phyloP scores from a whole-genome alignment of 306 rosid species.

The Vicia sativa region DNA sequence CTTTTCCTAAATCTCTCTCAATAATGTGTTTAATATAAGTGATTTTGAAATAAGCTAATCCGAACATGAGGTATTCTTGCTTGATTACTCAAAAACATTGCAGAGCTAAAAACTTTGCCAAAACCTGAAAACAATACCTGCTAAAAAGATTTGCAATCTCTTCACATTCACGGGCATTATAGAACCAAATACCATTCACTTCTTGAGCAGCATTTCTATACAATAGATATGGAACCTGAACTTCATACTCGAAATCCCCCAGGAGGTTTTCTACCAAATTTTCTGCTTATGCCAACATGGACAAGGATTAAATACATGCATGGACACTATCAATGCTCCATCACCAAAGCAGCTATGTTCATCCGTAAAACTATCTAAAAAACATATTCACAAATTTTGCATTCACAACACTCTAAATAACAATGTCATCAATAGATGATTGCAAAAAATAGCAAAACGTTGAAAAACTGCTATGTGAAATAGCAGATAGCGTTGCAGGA shows the following conservation, averaged over 20 bases:
- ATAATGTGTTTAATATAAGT: not conserved
- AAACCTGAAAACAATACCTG: conserved; percentile 49
- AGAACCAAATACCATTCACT: conserved; percentile 74
- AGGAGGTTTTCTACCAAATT: conserved; percentile 70
- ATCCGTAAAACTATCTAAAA: conserved; percentile 18
- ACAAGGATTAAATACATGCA: conserved; percentile 25
- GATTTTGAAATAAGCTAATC: not conserved
- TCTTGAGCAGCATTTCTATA: conserved; percentile 71
- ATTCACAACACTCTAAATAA: conserved; percentile 27
- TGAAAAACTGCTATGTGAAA: not conserved
- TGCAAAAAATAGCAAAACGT: not conserved
- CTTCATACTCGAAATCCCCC: conserved; percentile 68
- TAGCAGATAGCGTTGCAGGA: not conserved
- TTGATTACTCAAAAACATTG: conserved; percentile 9
- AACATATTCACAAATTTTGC: conserved; percentile 4
- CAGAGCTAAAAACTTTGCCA: not conserved
- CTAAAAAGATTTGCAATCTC: conserved; percentile 66
- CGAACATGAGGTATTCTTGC: conserved; percentile 8
- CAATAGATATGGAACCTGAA: conserved; percentile 63
- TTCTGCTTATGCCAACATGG: conserved; percentile 47
- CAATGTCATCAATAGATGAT: not conserved
- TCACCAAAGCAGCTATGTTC: conserved; percentile 17
- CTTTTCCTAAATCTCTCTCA: not conserved
- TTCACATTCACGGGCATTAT: conserved; percentile 61
- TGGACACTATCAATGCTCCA: conserved; percentile 26